phyloP scores from a whole-genome alignment of 1,284 basidiomycete genomes.

The Takashimella koratensis region DNA sequence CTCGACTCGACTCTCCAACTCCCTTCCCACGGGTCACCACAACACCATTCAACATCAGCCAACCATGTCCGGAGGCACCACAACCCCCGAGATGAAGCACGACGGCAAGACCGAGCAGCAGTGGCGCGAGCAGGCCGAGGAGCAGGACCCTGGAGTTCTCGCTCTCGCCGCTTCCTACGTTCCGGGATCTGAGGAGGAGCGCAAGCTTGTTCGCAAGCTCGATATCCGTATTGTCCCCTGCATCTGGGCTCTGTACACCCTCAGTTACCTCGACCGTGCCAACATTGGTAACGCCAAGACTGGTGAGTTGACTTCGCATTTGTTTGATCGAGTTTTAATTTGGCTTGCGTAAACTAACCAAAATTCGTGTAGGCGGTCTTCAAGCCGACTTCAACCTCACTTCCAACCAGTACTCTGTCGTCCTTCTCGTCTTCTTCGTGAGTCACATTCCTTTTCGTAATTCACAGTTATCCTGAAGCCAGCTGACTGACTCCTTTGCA shows the following conservation, averaged over 20 bases:
- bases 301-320: no score
- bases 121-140: background rate
- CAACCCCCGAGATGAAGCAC: background rate
- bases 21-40: background rate
- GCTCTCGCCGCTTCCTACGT: conserved; percentile 36
- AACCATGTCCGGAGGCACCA: background rate
- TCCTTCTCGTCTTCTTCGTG: conserved; percentile 37
- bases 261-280: conserved; percentile 45
- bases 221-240: conserved; percentile 42
- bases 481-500: background rate
- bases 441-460: conserved; percentile 10
- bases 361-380: conserved; percentile 15
- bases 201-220: conserved; percentile 38
- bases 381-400: conserved; percentile 39
- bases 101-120: background rate
- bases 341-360: no score
- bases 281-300: conserved; percentile 48
- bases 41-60: no score
- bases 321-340: no score
- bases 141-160: conserved; percentile 10
- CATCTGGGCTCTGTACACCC: conserved; percentile 46
- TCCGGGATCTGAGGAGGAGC: conserved; percentile 41
- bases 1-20: background rate
- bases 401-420: conserved; percentile 44
- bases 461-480: no score